Percentiles rank a stretch among this genome's conserved stretches.
Evolutionary conservation across 345 rosid genomes (phyloP).

Genomic region (Populus tremula): DNA sequence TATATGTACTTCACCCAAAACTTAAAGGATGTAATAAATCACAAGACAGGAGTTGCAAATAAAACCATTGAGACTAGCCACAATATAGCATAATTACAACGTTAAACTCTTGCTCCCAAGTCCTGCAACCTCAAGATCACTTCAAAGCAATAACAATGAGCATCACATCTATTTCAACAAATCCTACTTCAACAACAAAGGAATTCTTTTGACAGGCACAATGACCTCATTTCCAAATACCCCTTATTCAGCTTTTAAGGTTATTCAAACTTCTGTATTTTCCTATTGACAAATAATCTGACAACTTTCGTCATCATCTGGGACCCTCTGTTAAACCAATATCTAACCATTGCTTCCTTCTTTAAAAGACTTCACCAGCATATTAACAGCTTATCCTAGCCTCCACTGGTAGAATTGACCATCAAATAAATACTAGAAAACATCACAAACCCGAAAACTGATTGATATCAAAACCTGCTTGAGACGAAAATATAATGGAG

Average conservation of each 20-base stretch:
- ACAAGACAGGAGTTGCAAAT: not conserved
- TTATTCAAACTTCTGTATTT: not conserved
- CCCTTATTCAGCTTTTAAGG: not conserved
- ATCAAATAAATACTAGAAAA: not conserved
- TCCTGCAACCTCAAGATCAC: not conserved
- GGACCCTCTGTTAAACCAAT: not conserved
- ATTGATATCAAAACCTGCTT: not conserved
- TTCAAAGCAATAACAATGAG: not conserved
- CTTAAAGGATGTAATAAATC: not conserved
- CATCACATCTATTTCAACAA: not conserved
- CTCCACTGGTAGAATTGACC: not conserved
- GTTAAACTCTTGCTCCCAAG: not conserved
- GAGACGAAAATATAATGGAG: not conserved
- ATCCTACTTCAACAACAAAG: not conserved
- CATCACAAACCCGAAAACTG: not conserved
- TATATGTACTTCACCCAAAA: not conserved
- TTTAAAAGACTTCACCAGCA: not conserved
- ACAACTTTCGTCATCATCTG: not conserved
- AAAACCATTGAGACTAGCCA: not conserved
- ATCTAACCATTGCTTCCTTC: not conserved
- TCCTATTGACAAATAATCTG: not conserved
- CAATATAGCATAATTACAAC: not conserved
- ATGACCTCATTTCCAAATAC: not conserved
- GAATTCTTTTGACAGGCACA: not conserved
- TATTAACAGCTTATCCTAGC: not conserved